Base-by-base conservation (phyloP, 108 stramenopile genomes). In the Nannochloropsis salina region DNA sequence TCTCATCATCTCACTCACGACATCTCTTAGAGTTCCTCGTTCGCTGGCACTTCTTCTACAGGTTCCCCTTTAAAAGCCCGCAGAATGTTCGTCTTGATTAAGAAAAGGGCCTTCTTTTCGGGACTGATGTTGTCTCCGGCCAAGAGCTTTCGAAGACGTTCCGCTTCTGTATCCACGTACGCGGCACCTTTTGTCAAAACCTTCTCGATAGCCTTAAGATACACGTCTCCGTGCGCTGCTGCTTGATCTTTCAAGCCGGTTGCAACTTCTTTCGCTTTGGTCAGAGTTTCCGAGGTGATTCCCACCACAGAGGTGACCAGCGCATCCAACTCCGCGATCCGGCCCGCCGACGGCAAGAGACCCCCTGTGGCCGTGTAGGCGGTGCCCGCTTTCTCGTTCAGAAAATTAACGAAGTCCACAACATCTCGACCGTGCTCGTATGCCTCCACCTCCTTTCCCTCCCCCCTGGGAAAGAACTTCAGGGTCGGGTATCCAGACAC, bases 401-500 rank as follows among this genome's bases (percentile, higher is more conserved):
- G 80, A 84, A 87, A 89, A 18, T 45, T 45, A 40, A 87, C 51
- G 74, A 91, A 61, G 82, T 41, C 81, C 9, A 79, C 89, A 21
- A 89, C 9, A 6, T 41, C 15, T 40, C 90, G 82, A 21, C 42
- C 80, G 22, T 80, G 44, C 42, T 87, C 42, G 86, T 91, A 91
- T 40, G 43, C 11, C 42, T 81, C 86, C 44, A 83, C 84, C 74
- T 89, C 90, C 20, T 40, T 45, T 3, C 8, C 61, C 21, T 86
- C 82, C 51, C 86, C 86, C 41, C 80, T 82, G 21, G 86, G 89
- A 84, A 87, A 91, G 84, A 89, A 88, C 89, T 90, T 89, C 45
- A 91, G 47, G 41, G 91, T 91, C 6, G 91, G 91, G 89, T 91
- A 91, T 74, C 91, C 91, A 18, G 81, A 82, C 41, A 91, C 89